These are phyloP conservation scores for Prillingera fragicola DNA, from an alignment of 1,284 basidiomycete genomes.

Conservation along the genomic window DNA sequence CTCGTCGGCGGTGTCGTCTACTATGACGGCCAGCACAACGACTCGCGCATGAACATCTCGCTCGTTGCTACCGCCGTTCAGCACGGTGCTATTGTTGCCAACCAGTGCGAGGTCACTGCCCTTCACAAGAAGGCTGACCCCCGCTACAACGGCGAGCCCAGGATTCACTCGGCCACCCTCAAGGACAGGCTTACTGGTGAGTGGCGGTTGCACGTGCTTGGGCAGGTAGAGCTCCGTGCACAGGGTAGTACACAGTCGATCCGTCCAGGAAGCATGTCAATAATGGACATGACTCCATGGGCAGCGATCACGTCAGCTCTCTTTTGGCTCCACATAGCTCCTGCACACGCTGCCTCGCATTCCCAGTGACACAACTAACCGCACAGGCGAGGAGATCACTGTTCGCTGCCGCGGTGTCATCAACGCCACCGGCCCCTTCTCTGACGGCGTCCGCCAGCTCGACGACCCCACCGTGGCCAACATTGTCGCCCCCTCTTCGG, in stretches of 20 bases:
- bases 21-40: constrained; percentile 98
- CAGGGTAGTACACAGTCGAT: no score
- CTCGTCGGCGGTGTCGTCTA: constrained; percentile 93
- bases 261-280: no score
- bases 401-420: constrained; percentile 87
- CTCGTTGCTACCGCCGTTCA: constrained; percentile 90
- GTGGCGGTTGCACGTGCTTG: no score
- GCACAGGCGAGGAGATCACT: constrained; percentile 66
- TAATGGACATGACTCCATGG: no score
- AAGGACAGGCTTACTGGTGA: constrained; percentile 78
- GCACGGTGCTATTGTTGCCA: constrained; percentile 80
- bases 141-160: constrained; percentile 52
- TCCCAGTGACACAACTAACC: no score
- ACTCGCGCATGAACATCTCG: constrained; percentile 96
- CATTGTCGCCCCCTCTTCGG: constrained; percentile 87
- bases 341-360: no score
- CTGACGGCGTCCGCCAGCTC: constrained; percentile 77
- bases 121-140: constrained; percentile 63
- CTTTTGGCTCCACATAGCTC: no score
- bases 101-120: constrained; percentile 80
- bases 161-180: constrained; percentile 70
- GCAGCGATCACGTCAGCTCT: no score
- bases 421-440: constrained; percentile 95
- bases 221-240: no score
- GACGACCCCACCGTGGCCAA: constrained; percentile 76